Evolutionary conservation across 129 eudicot species (phyloP), one percentile per base, ranked within the genome.

Genomic region (Kitagawia praeruptora): DNA sequence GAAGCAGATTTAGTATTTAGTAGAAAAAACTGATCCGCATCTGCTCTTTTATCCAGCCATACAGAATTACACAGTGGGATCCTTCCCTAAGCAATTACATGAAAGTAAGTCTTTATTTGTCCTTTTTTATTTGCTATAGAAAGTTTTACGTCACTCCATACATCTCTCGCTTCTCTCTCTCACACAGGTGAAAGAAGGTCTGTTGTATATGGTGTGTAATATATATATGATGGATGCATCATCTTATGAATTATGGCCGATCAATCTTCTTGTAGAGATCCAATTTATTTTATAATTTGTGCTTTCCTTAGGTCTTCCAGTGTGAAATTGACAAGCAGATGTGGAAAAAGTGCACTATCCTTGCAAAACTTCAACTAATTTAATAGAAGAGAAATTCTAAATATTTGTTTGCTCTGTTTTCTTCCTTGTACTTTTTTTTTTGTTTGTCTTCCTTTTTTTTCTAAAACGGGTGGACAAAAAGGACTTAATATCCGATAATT

Each of bases 11-110:
- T 45, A 45, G 12, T 70, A 14, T 14, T 6, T 31, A 67, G 21
- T 42, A 5, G 16, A 25, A 21, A 73, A 34, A 56, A 72, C 69
- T 49, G 34, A 42, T 34, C n/a, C 74, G 41, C 76, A 42, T 39
- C 69, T 83, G 2, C 18, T 53, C 40, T 45, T 63, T 18, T 78
- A 25, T 75, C 38, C 71, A 95, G 98, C 74, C 94, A 69, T 95
- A 95, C 97, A 90, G 98, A 84, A 86, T 83, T 80, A 80, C 88
- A 53, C 85, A 92, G 85, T 95, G 98, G 97, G 98, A 95, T 87
- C 86, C 91, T 56, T 83, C 91, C 76, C 98, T 95, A 77, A 82
- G 91, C 85, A 88, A 80, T 86, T 90, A 92, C 84, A 81, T 95
- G 70, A 92, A 95, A 92, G 98, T 92, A 90, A 88, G 88, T 71